Evolutionary conservation across 176 grass and related monocot genomes (phyloP), one percentile per base, ranked within the genome.

Genomic region (Triticum turgidum): DNA sequence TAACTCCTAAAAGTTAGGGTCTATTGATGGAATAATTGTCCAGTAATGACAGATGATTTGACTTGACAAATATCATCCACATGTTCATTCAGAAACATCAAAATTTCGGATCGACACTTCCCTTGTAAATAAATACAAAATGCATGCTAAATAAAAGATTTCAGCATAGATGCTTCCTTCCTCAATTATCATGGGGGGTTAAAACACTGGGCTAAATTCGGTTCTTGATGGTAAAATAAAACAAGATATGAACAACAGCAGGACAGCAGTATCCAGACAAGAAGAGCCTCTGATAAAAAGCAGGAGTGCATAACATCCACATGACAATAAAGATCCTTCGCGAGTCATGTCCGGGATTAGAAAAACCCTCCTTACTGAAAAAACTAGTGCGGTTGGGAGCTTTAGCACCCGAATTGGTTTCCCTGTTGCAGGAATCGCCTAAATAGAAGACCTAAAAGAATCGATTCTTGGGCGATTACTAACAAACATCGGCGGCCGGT

Each of bases 221-320:
- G 69, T 84, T 42, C 5, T 84, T 77, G 17, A 12, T 41, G 7
- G 11, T 29, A 63, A 8, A 18, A 85, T 29, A 63, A 8, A 18
- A 85, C 34, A 82, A 82, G 68, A 73, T 64, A 69, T 3, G 64
- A 86, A 49, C 25, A 86, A 1, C 54, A 21, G 29, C 54, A 29
- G 38, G 13, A 38, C 34, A 73, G n/a, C 4, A n/a, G n/a, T 1
- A 77, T 69, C 61, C n/a, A 67, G 27, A 37, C 69, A 58, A 33
- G 18, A 56, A 20, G 1, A 52, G 15, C 47, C 47, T 51, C 4
- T 73, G 42, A 73, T 13, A 65, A 58, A 69, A 84, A 51, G 38
- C 22, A 77, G 35, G 1, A 54, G 77, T 82, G 8, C 11, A 9
- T 11, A 77, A 41, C 79, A 66, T 59, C 7, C 14, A 69, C 44